phyloP scores from a whole-genome alignment of 2,329 filamentous ascomycete species.

The Penicillium psychrosexuale region DNA sequence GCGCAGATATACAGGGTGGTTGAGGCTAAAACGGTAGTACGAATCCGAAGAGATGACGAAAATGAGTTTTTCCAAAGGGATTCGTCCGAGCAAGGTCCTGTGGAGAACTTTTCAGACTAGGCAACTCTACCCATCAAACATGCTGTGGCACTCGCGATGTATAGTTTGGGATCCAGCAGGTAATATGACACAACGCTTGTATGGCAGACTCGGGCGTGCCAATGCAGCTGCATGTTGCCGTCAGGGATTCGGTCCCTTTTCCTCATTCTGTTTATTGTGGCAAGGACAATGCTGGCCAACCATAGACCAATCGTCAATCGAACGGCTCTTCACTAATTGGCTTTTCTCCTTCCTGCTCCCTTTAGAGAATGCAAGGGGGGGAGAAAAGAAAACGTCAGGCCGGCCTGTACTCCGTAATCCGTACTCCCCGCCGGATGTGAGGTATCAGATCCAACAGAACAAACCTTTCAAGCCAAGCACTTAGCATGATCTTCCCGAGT shows the following conservation, averaged over 20 bases:
- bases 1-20: conserved; percentile 7
- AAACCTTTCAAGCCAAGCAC: not conserved
- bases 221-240: not conserved
- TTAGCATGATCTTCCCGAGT: not conserved
- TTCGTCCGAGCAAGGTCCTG: not conserved
- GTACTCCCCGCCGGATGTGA: conserved; percentile 17
- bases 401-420: not conserved
- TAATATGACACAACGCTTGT: conserved; percentile 5
- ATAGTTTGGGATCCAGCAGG: not conserved
- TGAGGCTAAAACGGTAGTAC: conserved; percentile 20
- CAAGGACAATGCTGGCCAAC: not conserved
- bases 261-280: conserved; percentile 1
- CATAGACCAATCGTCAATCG: not conserved
- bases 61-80: conserved; percentile 3
- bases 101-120: not conserved
- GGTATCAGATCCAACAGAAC: conserved; percentile 12
- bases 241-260: not conserved
- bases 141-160: not conserved
- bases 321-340: not conserved
- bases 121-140: not conserved
- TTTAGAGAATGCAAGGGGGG: conserved; percentile 1
- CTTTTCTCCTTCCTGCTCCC: not conserved
- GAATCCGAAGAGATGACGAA: conserved; percentile 5
- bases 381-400: not conserved
- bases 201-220: not conserved